phyloP scores from a whole-genome alignment of 768 basidiomycete species.

The Stropharia rugosoannulata region DNA sequence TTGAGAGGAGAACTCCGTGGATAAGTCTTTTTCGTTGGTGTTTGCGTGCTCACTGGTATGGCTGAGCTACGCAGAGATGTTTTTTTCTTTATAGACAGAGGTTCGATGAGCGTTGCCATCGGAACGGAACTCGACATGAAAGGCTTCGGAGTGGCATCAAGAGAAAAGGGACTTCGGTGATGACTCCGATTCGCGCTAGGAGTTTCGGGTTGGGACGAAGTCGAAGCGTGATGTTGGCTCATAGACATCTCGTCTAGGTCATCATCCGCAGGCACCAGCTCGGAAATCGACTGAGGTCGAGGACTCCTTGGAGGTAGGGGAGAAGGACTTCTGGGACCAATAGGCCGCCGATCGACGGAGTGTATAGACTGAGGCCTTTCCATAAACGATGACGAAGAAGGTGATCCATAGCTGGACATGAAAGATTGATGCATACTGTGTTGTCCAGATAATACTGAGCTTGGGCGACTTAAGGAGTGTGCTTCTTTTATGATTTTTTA shows the following conservation, averaged over 20 bases:
- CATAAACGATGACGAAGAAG: slow-evolving; percentile 12
- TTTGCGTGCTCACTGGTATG: slow-evolving; percentile 35
- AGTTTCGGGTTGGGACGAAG: slow-evolving; percentile 24
- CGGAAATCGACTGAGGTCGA: slow-evolving; percentile 21
- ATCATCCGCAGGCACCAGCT: slow-evolving; percentile 45
- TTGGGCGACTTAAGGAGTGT: slow-evolving; percentile 51
- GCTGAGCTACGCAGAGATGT: slow-evolving; percentile 54
- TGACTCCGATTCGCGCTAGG: slow-evolving; percentile 70
- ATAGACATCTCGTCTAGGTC: slow-evolving; percentile 41
- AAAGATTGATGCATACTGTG: slow-evolving; percentile 40
- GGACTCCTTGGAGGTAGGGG: slow-evolving; percentile 55
- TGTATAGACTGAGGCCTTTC: slow-evolving; percentile 44
- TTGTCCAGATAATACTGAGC: slow-evolving; percentile 52
- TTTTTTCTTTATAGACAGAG: slow-evolving; percentile 86
- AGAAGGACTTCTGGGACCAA: slow-evolving; percentile 76
- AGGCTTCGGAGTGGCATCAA: slow-evolving; percentile 53
- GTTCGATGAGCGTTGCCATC: slow-evolving; percentile 56
- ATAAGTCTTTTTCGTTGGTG: slow-evolving; percentile 36
- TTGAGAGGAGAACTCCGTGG: slow-evolving; percentile 56
- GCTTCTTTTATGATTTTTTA: slow-evolving; percentile 50
- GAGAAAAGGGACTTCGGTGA: slow-evolving; percentile 63
- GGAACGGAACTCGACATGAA: slow-evolving; percentile 25
- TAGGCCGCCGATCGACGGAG: slow-evolving; percentile 57
- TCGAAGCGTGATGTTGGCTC: slow-evolving; percentile 18
- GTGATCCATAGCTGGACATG: slow-evolving; percentile 48